A percentile compares a stretch with the other conserved stretches of the same genome.
These are phyloP conservation scores for Ophiostoma tasmaniense DNA, from an alignment of 2,329 filamentous ascomycete species.

Conservation along the genomic window DNA sequence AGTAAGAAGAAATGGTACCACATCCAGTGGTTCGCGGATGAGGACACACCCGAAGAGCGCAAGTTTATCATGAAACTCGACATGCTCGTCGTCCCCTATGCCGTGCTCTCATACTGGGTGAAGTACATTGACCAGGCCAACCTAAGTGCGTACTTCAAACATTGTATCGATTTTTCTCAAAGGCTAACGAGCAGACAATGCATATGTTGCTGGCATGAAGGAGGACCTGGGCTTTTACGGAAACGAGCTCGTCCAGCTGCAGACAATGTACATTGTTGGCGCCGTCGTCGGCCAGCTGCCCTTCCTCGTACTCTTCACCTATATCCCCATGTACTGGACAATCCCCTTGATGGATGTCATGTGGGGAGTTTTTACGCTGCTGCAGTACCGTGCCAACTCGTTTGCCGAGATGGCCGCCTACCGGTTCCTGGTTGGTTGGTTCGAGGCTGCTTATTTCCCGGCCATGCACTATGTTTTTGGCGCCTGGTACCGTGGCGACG, in stretches of 20 bases:
- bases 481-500: conserved; percentile 42
- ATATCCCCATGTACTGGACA: conserved; percentile 29
- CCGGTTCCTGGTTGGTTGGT: conserved; percentile 45
- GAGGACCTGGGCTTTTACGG: conserved; percentile 36
- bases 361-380: conserved; percentile 20
- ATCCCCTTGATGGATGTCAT: conserved; percentile 33
- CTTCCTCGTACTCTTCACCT: conserved; percentile 29
- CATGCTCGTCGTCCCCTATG: conserved; percentile 46
- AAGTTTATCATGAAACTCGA: conserved; percentile 48
- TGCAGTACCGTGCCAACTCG: conserved; percentile 42
- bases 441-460: conserved; percentile 46
- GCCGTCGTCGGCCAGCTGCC: conserved; percentile 27
- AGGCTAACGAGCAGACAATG: conserved; percentile 27
- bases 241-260: conserved; percentile 41
- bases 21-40: conserved; percentile 37
- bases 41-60: conserved; percentile 42
- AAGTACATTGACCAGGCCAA: conserved; percentile 40
- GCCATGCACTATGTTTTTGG: conserved; percentile 32
- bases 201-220: conserved; percentile 40
- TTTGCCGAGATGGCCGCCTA: conserved; percentile 36
- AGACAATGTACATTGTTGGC: conserved; percentile 44
- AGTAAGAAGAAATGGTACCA: conserved; percentile 27
- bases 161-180: too few species aligned
- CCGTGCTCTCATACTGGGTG: conserved; percentile 46
- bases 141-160: conserved; percentile 25